Conservation (phyloP, 306 rosid genomes). For the Quercus dentata region DNA sequence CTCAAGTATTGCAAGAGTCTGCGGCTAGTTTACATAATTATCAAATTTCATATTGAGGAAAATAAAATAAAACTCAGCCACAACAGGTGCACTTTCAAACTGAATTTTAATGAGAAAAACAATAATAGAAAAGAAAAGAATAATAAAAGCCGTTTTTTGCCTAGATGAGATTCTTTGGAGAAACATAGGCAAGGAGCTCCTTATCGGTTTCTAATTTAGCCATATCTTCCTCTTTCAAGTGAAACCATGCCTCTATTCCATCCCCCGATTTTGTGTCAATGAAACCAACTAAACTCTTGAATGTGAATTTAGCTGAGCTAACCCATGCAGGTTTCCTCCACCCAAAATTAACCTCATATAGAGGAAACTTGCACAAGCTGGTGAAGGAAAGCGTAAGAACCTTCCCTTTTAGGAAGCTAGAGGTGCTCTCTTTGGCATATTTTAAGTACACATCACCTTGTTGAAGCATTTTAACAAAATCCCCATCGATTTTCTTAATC, state of each 20-base stretch:
- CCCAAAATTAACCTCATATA: constrained; percentile 30
- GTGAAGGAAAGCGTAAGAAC: constrained; percentile 24
- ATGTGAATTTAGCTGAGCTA: constrained; percentile 2
- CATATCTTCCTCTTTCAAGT: constrained; percentile 28
- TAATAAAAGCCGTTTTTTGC: too few relatives aligned
- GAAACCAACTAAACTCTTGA: constrained; percentile 15
- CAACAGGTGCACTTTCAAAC: too few relatives aligned
- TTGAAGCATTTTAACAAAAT: not conserved
- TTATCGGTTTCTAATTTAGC: constrained; percentile 12
- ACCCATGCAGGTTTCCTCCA: constrained; percentile 35
- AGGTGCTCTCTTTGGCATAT: not conserved
- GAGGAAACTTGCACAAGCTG: constrained; percentile 31
- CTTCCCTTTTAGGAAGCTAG: not conserved
- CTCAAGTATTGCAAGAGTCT: too few relatives aligned
- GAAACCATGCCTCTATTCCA: constrained; percentile 32
- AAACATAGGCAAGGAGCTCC: constrained; percentile 1
- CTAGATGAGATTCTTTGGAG: not conserved
- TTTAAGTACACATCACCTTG: not conserved
- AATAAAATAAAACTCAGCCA: too few relatives aligned
- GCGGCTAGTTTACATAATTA: too few relatives aligned
- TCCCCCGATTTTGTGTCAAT: constrained; percentile 19
- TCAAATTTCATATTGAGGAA: too few relatives aligned
- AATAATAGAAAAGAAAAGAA: too few relatives aligned
- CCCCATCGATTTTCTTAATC: not conserved
- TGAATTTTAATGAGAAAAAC: too few relatives aligned